Evolutionary conservation across 202 grass and related monocot species (phyloP), one percentile per base, ranked within the genome.

Genomic region (Alloteropsis angusta): DNA sequence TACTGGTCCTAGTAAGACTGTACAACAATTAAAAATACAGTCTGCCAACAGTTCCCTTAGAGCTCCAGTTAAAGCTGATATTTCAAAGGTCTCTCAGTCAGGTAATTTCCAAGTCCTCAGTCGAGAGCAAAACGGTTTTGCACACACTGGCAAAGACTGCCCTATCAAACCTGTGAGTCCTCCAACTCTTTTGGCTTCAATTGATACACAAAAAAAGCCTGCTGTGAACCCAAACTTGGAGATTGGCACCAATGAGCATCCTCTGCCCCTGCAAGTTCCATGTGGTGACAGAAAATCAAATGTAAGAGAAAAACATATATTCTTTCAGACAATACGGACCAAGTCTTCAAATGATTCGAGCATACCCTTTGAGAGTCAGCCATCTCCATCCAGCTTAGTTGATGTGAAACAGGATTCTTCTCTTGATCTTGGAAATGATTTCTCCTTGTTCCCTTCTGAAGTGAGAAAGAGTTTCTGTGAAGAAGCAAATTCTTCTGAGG

Each of bases 71-170:
- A 93, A 89, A 90, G 47, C 74, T 1, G 86, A 92, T 60, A 26
- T 71, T 83, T 68, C 85, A 77, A 93, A 93, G 78, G 13, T 78
- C 43, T 68, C 75, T 77, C 82, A 83, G 44, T 74, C 66, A 75
- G 87, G 82, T 49, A 87, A 61, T 65, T 76, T 87, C 76, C 85
- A 90, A 85, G 76, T 93, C 46, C 91, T 93, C 75, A 85, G 63
- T 47, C 74, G 85, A 77, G 91, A 93, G 70, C 85, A 90, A 76
- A 93, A 87, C 19, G 71, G 84, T 60, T 21, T 62, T 60, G 50
- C 71, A 26, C 78, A 75, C 60, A 83, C 38, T 6, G 18, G 53
- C 25, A 93, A 89, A 87, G 81, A 89, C 5, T 85, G 42, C 73
- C 41, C 43, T 36, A 42, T 25, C 22, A 90, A 80, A 80, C 48